Conservation (phyloP, 352 stramenopile species). For the Aphanomyces astaci region DNA sequence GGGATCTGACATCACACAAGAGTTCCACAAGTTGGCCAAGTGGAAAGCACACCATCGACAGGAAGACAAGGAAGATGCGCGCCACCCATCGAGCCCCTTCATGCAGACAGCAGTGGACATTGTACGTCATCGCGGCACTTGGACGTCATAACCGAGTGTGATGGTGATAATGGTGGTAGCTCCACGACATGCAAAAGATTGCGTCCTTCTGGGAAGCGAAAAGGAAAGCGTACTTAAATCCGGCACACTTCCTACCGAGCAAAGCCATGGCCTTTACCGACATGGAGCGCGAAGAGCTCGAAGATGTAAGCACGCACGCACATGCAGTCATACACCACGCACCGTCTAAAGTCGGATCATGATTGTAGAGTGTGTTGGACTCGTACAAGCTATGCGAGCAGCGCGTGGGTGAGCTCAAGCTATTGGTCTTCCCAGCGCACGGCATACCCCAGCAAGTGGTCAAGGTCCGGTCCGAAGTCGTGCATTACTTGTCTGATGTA, state of each 20-base stretch:
- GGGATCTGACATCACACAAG: conserved; percentile 16
- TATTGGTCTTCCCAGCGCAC: not conserved
- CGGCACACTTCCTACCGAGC: conserved; percentile 20
- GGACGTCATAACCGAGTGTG: not conserved
- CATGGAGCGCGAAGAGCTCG: conserved; percentile 18
- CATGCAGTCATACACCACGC: too few species aligned
- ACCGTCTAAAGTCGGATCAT: too few species aligned
- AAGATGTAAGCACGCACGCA: conserved; percentile 17
- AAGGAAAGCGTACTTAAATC: conserved; percentile 8
- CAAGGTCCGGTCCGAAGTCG: conserved; percentile 9
- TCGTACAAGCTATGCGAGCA: conserved; percentile 17
- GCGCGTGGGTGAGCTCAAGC: not conserved
- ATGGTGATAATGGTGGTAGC: not conserved
- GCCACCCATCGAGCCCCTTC: not conserved
- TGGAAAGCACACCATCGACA: not conserved
- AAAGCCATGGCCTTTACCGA: conserved; percentile 16
- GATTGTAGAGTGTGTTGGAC: not conserved
- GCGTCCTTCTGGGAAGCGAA: not conserved
- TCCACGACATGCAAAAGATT: conserved; percentile 16
- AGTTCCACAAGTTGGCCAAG: conserved; percentile 18
- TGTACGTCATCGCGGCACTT: not conserved
- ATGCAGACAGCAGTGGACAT: conserved; percentile 13
- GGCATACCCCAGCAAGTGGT: not conserved
- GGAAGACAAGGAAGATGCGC: not conserved
- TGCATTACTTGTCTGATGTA: conserved; percentile 10